Conservation (phyloP, 2,329 filamentous ascomycete species). For the Triangularia setosa region DNA sequence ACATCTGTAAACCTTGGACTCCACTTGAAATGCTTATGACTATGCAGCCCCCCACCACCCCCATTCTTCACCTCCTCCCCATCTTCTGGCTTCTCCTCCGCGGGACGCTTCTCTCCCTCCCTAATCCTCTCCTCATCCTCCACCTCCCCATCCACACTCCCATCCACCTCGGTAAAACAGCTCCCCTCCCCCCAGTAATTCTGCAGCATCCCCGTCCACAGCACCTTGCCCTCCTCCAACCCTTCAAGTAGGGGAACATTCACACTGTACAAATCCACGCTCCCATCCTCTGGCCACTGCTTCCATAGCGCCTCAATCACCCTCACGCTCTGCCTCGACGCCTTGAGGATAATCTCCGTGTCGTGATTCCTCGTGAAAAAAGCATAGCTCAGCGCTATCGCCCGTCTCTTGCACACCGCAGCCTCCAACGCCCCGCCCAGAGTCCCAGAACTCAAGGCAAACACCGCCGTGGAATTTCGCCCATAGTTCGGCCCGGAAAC, state of each 20-base stretch:
- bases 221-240: conserved; percentile 65
- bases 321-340: conserved; percentile 67
- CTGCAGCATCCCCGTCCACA: conserved; percentile 85
- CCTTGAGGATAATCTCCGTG: conserved; percentile 71
- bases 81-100: conserved; percentile 36
- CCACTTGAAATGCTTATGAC: conserved; percentile 93
- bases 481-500: conserved; percentile 81
- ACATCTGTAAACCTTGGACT: conserved; percentile 83
- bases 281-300: conserved; percentile 65
- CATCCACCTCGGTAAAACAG: conserved; percentile 79
- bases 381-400: conserved; percentile 84
- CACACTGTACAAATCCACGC: conserved; percentile 81
- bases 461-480: conserved; percentile 75
- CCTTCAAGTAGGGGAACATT: conserved; percentile 83
- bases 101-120: conserved; percentile 51
- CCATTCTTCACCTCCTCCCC: conserved; percentile 24
- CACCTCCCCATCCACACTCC: conserved; percentile 60
- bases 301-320: conserved; percentile 74
- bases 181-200: conserved; percentile 85
- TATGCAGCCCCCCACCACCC: conserved; percentile 47
- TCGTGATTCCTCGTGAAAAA: conserved; percentile 87
- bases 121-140: conserved; percentile 72
- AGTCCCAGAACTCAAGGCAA: conserved; percentile 73
- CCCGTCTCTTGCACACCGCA: conserved; percentile 62
- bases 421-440: conserved; percentile 74